Evolutionary conservation across 352 stramenopile species (phyloP), one percentile per base, ranked within the genome.

Genomic region (Bremia lactucae): DNA sequence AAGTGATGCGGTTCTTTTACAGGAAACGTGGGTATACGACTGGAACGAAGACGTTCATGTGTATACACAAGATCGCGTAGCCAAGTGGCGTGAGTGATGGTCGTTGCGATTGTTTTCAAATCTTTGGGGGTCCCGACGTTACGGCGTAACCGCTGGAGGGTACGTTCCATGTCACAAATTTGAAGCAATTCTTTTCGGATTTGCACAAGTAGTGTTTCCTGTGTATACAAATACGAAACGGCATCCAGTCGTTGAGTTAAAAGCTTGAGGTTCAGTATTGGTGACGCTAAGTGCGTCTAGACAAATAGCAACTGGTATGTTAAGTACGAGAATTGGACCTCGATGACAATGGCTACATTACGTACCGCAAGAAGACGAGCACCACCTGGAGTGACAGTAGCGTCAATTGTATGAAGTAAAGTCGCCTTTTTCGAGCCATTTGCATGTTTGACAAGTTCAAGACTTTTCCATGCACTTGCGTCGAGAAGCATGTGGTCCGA

Each of bases 401-500:
- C 54, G 35, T 88, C 73, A n/a, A 88, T 83, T 3, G 69, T 52
- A 36, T 83, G 59, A 5, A 86, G 60, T 2, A 88, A 45, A 65
- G 66, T 88, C 3, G 65, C 65, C 7, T 49, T 48, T 46, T 81
- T 88, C n/a, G 59, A 73, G 10, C 66, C 72, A 18, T 51, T 58
- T 1, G 79, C 49, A 10, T 67, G 82, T 42, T 82, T 84, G 0
- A 66, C 50, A n/a, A 88, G 48, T 22, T 88, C 75, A 2, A 88
- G 68, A 0, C 70, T 66, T 47, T 68, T 68, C 75, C 75, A 88
- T 4, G 75, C 75, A 18, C 75, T 88, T 0, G 66, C 45, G 29
- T 88, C 75, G 31, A 88, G 86, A 46, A 88, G 77, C 75, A 88
- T 88, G 45, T 83, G 70, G 35, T 83, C 67, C 0, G 65, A 74